Conservation (phyloP, 2,329 filamentous ascomycete genomes). For the Ploettnerulaceae sp. region DNA sequence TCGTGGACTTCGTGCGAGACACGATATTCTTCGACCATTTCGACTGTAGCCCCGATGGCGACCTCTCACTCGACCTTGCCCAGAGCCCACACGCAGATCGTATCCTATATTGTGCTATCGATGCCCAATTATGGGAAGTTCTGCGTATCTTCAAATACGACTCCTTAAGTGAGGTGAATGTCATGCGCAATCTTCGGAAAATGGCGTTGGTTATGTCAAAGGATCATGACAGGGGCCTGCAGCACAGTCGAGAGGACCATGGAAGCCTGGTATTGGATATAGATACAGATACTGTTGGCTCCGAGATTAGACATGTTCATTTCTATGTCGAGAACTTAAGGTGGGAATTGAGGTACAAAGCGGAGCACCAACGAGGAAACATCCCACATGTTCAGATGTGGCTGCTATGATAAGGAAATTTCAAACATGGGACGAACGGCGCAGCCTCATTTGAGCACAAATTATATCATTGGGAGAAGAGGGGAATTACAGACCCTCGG, state of each 20-base stretch:
- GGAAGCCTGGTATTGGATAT: conserved; percentile 12
- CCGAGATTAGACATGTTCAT: conserved; percentile 23
- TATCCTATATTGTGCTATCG: conserved; percentile 24
- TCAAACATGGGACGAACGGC: not conserved
- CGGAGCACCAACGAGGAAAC: conserved; percentile 11
- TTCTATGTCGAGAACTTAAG: conserved; percentile 23
- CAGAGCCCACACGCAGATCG: conserved; percentile 20
- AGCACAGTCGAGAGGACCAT: conserved; percentile 11
- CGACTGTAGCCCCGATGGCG: conserved; percentile 28
- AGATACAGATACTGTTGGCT: conserved; percentile 17
- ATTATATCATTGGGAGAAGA: no score
- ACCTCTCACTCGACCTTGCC: conserved; percentile 26
- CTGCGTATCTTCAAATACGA: conserved; percentile 26
- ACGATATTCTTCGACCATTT: conserved; percentile 30
- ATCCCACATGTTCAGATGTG: conserved; percentile 27
- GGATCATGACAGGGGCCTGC: conserved; percentile 14
- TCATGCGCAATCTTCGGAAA: conserved; percentile 22
- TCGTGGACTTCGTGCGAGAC: conserved; percentile 25
- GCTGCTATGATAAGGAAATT: conserved; percentile 23
- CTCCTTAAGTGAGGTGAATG: conserved; percentile 22
- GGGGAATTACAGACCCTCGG: no score
- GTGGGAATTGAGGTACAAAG: conserved; percentile 21
- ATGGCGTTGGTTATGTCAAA: conserved; percentile 26
- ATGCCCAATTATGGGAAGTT: conserved; percentile 28
- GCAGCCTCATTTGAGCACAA: no score